Evolutionary conservation across 345 rosid genomes (phyloP).

Genomic region (Gynandropsis gynandra): DNA sequence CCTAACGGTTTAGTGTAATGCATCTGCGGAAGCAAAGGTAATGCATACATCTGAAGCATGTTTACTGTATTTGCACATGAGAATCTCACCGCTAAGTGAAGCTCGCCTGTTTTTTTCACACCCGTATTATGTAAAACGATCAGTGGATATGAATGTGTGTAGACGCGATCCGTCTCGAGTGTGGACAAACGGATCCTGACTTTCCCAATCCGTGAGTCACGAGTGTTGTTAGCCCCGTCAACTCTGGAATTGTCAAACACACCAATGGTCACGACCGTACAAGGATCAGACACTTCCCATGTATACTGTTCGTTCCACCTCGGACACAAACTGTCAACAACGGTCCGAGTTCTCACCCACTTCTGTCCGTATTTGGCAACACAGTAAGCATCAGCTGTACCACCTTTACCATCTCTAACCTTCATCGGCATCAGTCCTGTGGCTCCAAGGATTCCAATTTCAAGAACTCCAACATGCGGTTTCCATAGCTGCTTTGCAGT

Average conservation of each 20-base stretch:
- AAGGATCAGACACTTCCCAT: constrained; percentile 67
- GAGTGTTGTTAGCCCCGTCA: constrained; percentile 8
- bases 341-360: constrained; percentile 69
- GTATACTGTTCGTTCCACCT: constrained; percentile 81
- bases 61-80: constrained; percentile 50
- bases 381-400: constrained; percentile 56
- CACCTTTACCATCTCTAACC: constrained; percentile 42
- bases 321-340: constrained; percentile 49
- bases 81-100: constrained; percentile 65
- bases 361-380: constrained; percentile 72
- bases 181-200: constrained; percentile 62
- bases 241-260: constrained; percentile 46
- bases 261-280: constrained; percentile 62
- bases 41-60: constrained; percentile 50
- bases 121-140: constrained; percentile 49
- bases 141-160: constrained; percentile 72
- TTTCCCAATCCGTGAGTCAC: constrained; percentile 56
- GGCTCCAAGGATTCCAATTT: constrained; percentile 69
- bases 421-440: constrained; percentile 54
- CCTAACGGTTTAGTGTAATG: constrained; percentile 54
- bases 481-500: constrained; percentile 59
- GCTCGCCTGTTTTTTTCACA: constrained; percentile 71
- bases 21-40: constrained; percentile 64
- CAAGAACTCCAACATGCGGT: constrained; percentile 62
- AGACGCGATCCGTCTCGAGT: constrained; percentile 51